A percentile compares a stretch with the other conserved stretches of the same genome.
Evolutionary conservation across 2,329 filamentous ascomycete species (phyloP).

Genomic region (Cladobotryum mycophilum): DNA sequence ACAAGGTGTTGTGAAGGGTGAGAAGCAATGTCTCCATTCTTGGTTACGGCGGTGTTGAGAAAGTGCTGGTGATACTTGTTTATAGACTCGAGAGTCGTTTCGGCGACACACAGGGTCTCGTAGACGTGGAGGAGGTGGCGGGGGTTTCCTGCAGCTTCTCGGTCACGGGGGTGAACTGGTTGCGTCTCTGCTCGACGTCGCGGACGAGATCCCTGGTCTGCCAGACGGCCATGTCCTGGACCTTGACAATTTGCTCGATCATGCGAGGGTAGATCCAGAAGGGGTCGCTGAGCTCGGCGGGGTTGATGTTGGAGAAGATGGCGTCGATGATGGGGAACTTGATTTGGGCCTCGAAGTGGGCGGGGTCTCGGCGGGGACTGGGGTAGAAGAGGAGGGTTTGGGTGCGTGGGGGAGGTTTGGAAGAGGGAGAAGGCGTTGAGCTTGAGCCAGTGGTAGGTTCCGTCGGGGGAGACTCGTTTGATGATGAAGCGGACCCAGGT

Average conservation of each 20-base stretch:
- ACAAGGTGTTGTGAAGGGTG: neutral
- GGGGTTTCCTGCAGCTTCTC: slow-evolving; percentile 33
- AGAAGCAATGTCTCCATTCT: no score
- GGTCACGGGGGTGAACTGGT: slow-evolving; percentile 25
- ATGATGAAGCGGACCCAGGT: slow-evolving; percentile 28
- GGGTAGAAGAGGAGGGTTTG: slow-evolving; percentile 27
- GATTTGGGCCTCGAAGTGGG: neutral
- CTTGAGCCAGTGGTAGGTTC: slow-evolving; percentile 29
- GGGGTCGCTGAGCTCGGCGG: slow-evolving; percentile 18
- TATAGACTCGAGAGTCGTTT: slow-evolving; percentile 26
- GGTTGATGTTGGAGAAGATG: neutral
- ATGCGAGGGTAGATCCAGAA: slow-evolving; percentile 32
- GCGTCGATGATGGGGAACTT: slow-evolving; percentile 14
- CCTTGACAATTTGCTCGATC: slow-evolving; percentile 22
- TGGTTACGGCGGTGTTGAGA: neutral
- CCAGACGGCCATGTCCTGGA: slow-evolving; percentile 36
- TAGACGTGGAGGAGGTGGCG: slow-evolving; percentile 39
- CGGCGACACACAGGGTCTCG: slow-evolving; percentile 34
- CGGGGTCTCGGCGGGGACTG: slow-evolving; percentile 5
- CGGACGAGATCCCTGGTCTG: slow-evolving; percentile 30
- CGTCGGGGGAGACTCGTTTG: slow-evolving; percentile 18
- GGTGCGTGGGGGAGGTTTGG: slow-evolving; percentile 18
- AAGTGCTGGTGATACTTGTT: slow-evolving; percentile 23
- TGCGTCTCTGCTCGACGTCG: slow-evolving; percentile 22
- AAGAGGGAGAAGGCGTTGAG: slow-evolving; percentile 28